Evolutionary conservation across 768 basidiomycete genomes (phyloP).

Genomic region (Leucosporidium scottii): DNA sequence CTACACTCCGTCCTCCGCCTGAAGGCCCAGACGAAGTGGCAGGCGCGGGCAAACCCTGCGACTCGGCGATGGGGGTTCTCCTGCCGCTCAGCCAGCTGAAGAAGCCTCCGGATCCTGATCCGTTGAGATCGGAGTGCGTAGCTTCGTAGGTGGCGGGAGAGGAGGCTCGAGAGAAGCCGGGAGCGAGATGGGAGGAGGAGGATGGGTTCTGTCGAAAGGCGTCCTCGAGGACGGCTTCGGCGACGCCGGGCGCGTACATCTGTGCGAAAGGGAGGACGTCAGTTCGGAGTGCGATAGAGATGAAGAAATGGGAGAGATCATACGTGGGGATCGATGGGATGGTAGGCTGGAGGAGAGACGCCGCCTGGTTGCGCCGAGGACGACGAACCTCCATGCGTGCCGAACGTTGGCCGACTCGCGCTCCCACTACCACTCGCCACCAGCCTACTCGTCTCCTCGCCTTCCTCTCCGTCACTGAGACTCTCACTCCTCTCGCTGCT

Average conservation of each 20-base stretch:
- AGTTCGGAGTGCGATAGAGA: background rate
- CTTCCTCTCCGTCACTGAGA: slow-evolving; percentile 33
- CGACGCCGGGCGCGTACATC: slow-evolving; percentile 39
- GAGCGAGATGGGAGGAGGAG: background rate
- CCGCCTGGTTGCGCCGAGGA: background rate
- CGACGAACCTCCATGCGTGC: background rate
- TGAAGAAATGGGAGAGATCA: background rate
- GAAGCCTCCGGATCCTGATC: no score
- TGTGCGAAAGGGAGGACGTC: background rate
- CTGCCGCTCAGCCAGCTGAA: no score
- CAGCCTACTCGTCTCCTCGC: slow-evolving; percentile 7
- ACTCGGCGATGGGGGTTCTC: no score
- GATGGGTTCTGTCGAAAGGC: slow-evolving; percentile 7
- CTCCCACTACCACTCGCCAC: background rate
- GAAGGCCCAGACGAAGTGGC: no score
- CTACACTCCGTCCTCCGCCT: no score
- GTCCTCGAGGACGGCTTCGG: slow-evolving; percentile 39
- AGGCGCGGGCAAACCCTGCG: no score
- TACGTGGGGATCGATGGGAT: slow-evolving; percentile 29
- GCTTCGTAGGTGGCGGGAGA: no score
- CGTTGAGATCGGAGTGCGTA: no score
- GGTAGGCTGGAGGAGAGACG: slow-evolving; percentile 21
- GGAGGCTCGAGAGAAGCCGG: background rate
- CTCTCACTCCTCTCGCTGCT: slow-evolving; percentile 29
- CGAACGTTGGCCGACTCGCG: background rate